Percentiles rank a stretch among this genome's conserved stretches.
Conservation (phyloP, 805 yeast genomes). For the Tetrapisispora phaffii region DNA sequence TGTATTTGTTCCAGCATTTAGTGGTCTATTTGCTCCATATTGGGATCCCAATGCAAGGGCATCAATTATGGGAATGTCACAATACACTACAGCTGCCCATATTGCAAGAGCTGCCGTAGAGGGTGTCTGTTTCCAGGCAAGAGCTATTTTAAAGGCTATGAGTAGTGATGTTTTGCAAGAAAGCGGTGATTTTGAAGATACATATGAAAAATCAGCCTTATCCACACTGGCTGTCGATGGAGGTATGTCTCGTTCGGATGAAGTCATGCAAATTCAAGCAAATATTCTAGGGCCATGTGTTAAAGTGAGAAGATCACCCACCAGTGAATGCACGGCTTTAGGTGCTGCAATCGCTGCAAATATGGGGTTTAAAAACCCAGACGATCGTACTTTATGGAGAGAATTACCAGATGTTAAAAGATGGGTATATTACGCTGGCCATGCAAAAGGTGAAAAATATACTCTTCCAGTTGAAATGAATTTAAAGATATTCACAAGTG, state of each 20-base stretch:
- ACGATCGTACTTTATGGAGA: slow-evolving; percentile 59
- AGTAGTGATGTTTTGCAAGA: slow-evolving; percentile 65
- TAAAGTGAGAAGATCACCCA: slow-evolving; percentile 68
- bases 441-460: slow-evolving; percentile 11
- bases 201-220: slow-evolving; percentile 41
- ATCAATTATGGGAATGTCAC: slow-evolving; percentile 86
- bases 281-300: slow-evolving; percentile 84
- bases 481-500: slow-evolving; percentile 30
- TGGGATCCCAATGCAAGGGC: slow-evolving; percentile 93
- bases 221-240: slow-evolving; percentile 75
- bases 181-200: slow-evolving; percentile 19
- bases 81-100: slow-evolving; percentile 83
- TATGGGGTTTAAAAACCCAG: slow-evolving; percentile 39
- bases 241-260: slow-evolving; percentile 86
- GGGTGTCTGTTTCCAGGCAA: slow-evolving; percentile 88
- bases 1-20: slow-evolving; percentile 88
- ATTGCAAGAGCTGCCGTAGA: slow-evolving; percentile 91
- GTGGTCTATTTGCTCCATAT: slow-evolving; percentile 90
- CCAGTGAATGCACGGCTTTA: slow-evolving; percentile 85
- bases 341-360: slow-evolving; percentile 98
- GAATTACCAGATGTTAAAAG: slow-evolving; percentile 71
- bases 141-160: slow-evolving; percentile 88
- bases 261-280: slow-evolving; percentile 89
- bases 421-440: slow-evolving; percentile 89
- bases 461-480: slow-evolving; percentile 12